phyloP scores from a whole-genome alignment of 75 land plant genomes.

The Adiantum capillusveneris region DNA sequence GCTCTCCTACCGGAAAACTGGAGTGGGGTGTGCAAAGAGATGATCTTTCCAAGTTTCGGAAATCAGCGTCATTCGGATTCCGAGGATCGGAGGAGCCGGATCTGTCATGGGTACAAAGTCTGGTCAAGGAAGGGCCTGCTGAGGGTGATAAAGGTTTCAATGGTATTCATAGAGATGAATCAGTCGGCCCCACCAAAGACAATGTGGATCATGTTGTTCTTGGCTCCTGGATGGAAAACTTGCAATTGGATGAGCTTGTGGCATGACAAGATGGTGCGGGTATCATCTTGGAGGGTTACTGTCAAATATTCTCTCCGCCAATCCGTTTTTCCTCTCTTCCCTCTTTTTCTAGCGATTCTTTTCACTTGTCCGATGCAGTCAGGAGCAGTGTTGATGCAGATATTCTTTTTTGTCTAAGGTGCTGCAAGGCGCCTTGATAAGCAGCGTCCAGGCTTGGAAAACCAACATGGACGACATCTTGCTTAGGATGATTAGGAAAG shows the following conservation, averaged over 20 bases:
- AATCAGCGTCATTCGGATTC: slow-evolving; percentile 58
- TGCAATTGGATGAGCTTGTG: slow-evolving; percentile 60
- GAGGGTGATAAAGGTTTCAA: slow-evolving; percentile 2
- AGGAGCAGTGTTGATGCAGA: neutral
- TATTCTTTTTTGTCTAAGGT: neutral
- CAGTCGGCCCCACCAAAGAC: neutral
- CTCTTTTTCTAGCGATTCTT: neutral
- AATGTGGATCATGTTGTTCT: slow-evolving; percentile 5
- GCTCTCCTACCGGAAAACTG: slow-evolving; percentile 57
- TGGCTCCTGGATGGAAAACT: slow-evolving; percentile 29
- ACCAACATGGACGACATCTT: neutral
- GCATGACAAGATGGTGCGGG: slow-evolving; percentile 17
- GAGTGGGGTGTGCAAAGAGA: slow-evolving; percentile 67
- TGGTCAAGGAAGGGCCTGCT: slow-evolving; percentile 30
- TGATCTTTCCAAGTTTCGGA: slow-evolving; percentile 54
- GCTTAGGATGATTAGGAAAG: neutral
- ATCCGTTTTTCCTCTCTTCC: no score
- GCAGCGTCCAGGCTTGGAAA: neutral
- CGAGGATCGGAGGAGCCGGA: slow-evolving; percentile 38
- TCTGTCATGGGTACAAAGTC: slow-evolving; percentile 52
- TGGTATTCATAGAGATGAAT: slow-evolving; percentile 1
- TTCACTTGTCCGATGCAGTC: no score
- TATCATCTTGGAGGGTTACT: neutral
- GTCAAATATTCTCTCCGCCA: neutral
- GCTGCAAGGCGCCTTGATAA: neutral